Evolutionary conservation across 768 basidiomycete species (phyloP).

Genomic region (Lyophyllum shimeji): DNA sequence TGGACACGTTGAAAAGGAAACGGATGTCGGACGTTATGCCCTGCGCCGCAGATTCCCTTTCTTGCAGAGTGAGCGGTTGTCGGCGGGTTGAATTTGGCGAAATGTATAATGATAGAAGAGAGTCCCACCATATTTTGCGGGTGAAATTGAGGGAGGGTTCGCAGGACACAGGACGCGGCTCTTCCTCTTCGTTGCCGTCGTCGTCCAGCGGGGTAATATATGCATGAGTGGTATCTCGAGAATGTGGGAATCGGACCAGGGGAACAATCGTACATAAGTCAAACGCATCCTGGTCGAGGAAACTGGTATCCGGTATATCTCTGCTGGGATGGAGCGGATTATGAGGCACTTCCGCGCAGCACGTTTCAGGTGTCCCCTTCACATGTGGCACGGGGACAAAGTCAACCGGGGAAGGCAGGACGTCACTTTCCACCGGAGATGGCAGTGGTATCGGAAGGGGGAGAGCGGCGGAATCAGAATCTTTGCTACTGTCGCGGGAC

Average conservation of each 20-base stretch:
- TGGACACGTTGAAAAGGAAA: conserved; percentile 62
- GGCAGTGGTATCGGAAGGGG: conserved; percentile 4
- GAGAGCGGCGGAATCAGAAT: conserved; percentile 4
- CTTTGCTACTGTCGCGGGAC: conserved; percentile 1
- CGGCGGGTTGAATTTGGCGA: conserved; percentile 32
- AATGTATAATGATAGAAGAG: conserved; percentile 55
- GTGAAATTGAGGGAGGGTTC: conserved; percentile 67
- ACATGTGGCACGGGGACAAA: conserved; percentile 1
- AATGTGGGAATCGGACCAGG: conserved; percentile 2
- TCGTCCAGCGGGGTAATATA: conserved; percentile 22
- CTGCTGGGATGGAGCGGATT: not conserved
- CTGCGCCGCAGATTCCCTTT: conserved; percentile 46
- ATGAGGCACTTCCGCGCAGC: not conserved
- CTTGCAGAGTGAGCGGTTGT: conserved; percentile 33
- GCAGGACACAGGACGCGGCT: conserved; percentile 33
- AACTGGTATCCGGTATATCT: not conserved
- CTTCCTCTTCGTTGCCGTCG: conserved; percentile 18
- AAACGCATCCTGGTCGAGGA: conserved; percentile 13
- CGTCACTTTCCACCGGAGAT: conserved; percentile 13
- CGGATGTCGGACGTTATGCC: conserved; percentile 56
- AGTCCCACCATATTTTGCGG: conserved; percentile 82
- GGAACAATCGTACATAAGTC: conserved; percentile 21
- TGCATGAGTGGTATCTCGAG: conserved; percentile 1
- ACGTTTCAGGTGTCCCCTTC: not conserved
- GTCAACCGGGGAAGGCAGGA: conserved; percentile 13